Evolutionary conservation across 1,284 basidiomycete genomes (phyloP).

Genomic region (Cutaneotrichosporon sp.): DNA sequence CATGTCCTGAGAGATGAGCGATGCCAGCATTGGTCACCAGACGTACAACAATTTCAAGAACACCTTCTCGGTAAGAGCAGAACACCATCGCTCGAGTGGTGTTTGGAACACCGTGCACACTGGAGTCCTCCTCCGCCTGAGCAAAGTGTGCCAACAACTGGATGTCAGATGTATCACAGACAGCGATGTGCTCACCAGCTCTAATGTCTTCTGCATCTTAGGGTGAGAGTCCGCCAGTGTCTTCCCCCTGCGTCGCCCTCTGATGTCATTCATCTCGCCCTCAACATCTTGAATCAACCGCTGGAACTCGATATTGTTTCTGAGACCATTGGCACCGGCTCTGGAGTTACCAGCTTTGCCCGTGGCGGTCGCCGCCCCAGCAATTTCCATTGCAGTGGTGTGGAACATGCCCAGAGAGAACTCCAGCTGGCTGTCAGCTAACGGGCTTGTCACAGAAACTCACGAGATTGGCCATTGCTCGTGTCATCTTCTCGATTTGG

Average conservation of each 20-base stretch:
- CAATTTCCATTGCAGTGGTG: constrained; percentile 53
- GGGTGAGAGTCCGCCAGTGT: constrained; percentile 60
- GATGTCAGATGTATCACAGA: no score
- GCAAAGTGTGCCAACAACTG: constrained; percentile 72
- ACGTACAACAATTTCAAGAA: constrained; percentile 77
- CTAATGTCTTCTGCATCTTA: constrained; percentile 81
- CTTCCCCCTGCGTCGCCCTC: constrained; percentile 44
- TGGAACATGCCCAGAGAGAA: constrained; percentile 76
- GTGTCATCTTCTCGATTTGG: constrained; percentile 55
- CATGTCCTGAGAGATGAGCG: constrained; percentile 50
- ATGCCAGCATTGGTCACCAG: neutral
- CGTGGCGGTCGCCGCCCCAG: constrained; percentile 35
- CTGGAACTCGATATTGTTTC: constrained; percentile 44
- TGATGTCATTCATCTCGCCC: constrained; percentile 37
- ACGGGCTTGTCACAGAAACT: constrained; percentile 24
- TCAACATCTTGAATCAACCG: constrained; percentile 44
- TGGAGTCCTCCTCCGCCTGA: constrained; percentile 55
- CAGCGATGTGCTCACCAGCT: constrained; percentile 57
- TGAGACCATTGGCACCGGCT: constrained; percentile 28
- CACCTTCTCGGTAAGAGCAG: constrained; percentile 78
- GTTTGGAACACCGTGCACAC: constrained; percentile 46
- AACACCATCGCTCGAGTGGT: constrained; percentile 93
- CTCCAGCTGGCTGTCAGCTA: constrained; percentile 59
- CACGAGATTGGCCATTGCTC: constrained; percentile 77
- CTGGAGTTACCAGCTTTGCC: constrained; percentile 41